Conservation (phyloP, 768 basidiomycete species). For the Boletus coccyginus region DNA sequence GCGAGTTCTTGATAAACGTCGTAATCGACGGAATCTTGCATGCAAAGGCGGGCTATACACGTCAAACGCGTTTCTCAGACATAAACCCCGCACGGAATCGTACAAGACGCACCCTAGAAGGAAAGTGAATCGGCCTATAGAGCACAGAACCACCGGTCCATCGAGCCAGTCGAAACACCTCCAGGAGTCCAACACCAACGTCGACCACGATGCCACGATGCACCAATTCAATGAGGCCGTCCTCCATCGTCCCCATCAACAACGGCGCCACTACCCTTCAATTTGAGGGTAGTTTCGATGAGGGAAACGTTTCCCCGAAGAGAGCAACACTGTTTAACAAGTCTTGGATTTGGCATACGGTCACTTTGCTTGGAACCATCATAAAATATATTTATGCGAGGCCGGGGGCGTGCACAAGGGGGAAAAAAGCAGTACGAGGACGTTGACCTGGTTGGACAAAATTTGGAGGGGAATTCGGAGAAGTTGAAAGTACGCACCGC, state of each 20-base stretch:
- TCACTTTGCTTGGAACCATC: background rate
- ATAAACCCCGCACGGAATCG: no score
- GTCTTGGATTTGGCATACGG: background rate
- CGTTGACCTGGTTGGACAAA: background rate
- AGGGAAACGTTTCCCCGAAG: background rate
- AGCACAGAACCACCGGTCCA: background rate
- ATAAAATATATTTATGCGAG: background rate
- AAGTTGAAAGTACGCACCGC: background rate
- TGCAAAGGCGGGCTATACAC: slow-evolving; percentile 51
- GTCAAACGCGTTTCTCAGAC: background rate
- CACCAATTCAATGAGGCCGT: no score
- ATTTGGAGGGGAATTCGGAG: background rate
- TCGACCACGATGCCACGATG: slow-evolving; percentile 2
- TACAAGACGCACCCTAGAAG: no score
- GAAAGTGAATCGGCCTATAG: no score
- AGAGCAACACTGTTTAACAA: background rate
- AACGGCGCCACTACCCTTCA: background rate
- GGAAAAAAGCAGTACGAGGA: background rate
- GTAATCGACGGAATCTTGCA: slow-evolving; percentile 53
- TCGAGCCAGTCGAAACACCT: background rate
- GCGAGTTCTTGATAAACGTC: slow-evolving; percentile 31
- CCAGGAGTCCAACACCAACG: slow-evolving; percentile 52
- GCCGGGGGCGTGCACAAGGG: no score
- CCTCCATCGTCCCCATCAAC: background rate
- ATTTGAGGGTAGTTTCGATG: background rate